Conservation (phyloP, 257 asterid species). For the Nyctanthes arbortristis region DNA sequence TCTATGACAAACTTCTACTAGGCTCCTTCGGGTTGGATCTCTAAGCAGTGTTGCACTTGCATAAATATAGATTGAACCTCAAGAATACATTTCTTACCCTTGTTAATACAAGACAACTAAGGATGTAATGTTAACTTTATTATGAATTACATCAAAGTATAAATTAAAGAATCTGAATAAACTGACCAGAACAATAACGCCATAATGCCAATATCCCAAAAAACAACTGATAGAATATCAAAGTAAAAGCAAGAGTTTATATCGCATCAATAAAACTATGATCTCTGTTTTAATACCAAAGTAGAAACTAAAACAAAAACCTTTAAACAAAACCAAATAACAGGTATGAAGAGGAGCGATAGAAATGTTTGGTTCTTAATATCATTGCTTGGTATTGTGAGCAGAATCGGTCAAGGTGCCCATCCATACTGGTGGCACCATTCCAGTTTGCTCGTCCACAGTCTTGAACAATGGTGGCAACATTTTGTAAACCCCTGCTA, state of each 20-base stretch:
- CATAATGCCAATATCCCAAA: background rate
- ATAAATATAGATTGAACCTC: no score
- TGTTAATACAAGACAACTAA: background rate
- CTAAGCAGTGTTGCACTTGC: no score
- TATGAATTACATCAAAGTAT: no score
- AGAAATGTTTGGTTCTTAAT: background rate
- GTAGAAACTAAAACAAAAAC: background rate
- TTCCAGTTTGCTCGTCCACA: slow-evolving; percentile 71
- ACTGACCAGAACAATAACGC: background rate
- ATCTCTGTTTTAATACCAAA: background rate
- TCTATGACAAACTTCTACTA: no score
- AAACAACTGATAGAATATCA: background rate
- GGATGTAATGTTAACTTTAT: no score
- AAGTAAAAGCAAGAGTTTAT: background rate
- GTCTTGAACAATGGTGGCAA: slow-evolving; percentile 66
- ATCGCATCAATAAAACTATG: background rate
- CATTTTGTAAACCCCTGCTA: slow-evolving; percentile 60
- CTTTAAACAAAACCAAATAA: background rate
- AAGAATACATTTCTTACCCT: no score
- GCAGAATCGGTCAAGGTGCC: slow-evolving; percentile 25
- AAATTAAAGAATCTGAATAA: background rate
- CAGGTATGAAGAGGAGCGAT: background rate
- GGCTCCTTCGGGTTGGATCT: no score
- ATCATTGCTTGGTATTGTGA: slow-evolving; percentile 6
- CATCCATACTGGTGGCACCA: slow-evolving; percentile 68